Evolutionary conservation across 2,329 filamentous ascomycete species (phyloP).

Genomic region (Fusarium sp.): DNA sequence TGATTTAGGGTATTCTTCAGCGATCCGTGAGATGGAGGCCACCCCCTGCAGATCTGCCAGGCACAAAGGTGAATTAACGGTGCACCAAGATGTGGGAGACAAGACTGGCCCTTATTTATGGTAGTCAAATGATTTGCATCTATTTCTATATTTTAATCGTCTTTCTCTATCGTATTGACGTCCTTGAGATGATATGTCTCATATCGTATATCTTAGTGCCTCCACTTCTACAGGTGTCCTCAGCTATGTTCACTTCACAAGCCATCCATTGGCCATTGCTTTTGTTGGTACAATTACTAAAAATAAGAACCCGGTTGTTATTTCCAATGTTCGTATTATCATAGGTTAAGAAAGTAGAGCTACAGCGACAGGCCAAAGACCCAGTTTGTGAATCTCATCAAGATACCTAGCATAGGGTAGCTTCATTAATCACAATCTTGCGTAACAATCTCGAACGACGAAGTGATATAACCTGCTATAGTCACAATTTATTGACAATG

Average conservation of each 20-base stretch:
- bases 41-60: neutral
- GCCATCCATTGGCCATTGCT: neutral
- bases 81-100: neutral
- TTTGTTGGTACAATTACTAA: constrained; percentile 1
- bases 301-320: neutral
- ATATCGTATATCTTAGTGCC: neutral
- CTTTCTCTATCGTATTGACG: neutral
- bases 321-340: constrained; percentile 5
- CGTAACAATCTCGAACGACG: neutral
- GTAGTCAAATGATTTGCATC: neutral
- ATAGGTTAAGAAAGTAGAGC: constrained; percentile 2
- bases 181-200: neutral
- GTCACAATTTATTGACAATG: constrained; percentile 52
- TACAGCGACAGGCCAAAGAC: neutral
- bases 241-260: neutral
- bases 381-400: neutral
- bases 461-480: constrained; percentile 33
- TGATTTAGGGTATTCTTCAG: constrained; percentile 17
- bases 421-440: neutral
- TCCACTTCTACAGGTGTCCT: neutral
- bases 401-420: constrained; percentile 12
- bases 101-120: neutral
- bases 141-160: neutral
- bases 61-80: neutral
- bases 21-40: neutral